Conservation (phyloP, 2,329 filamentous ascomycete genomes). For the Colletotrichum filicis region DNA sequence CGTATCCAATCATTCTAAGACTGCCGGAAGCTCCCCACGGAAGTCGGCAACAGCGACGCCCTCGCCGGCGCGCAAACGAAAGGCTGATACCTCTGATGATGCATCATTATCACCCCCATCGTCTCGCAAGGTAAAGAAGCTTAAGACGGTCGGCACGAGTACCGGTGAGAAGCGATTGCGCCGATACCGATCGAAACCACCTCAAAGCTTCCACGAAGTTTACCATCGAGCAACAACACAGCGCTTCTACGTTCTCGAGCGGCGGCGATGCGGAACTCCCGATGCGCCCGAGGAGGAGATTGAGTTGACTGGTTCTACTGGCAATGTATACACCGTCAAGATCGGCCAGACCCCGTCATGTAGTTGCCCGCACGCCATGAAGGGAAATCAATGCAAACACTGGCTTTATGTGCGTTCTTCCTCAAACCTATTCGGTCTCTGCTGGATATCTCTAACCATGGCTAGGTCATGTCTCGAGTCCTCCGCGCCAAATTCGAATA, state of each 20-base stretch:
- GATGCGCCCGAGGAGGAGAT: slow-evolving; percentile 62
- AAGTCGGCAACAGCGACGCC: background rate
- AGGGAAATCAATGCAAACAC: slow-evolving; percentile 73
- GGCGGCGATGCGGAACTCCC: slow-evolving; percentile 47
- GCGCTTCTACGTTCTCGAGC: slow-evolving; percentile 59
- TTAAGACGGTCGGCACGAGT: background rate
- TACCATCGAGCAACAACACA: slow-evolving; percentile 54
- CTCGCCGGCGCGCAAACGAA: slow-evolving; percentile 11
- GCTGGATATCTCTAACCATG: background rate
- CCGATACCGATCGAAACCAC: slow-evolving; percentile 46
- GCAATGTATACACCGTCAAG: slow-evolving; percentile 71
- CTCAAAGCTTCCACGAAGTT: slow-evolving; percentile 48
- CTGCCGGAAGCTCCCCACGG: background rate
- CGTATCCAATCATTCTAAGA: background rate
- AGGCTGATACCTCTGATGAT: background rate
- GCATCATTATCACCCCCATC: background rate
- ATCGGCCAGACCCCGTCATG: slow-evolving; percentile 64
- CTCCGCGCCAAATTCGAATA: slow-evolving; percentile 66
- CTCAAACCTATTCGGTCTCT: background rate
- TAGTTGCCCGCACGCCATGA: slow-evolving; percentile 63
- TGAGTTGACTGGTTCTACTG: slow-evolving; percentile 71
- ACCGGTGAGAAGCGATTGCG: slow-evolving; percentile 49
- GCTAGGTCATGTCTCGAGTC: slow-evolving; percentile 66
- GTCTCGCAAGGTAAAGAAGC: background rate
- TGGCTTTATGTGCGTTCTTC: slow-evolving; percentile 62